These are phyloP conservation scores for Anisodus acutangulus DNA, from an alignment of 257 asterid species.

Conservation along the genomic window DNA sequence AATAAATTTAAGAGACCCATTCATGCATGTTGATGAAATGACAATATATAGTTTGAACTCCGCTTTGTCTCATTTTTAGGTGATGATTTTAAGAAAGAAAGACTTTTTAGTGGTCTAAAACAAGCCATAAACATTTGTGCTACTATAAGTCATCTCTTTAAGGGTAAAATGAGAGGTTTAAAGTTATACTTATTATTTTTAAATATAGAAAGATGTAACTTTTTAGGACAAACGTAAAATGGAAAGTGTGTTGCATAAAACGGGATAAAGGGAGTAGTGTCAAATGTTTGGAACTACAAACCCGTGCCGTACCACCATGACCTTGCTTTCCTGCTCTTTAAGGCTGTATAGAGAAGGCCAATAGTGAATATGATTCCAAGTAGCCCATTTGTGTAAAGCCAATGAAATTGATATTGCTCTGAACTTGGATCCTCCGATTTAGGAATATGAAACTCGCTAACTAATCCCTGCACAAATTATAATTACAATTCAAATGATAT, in stretches of 20 bases:
- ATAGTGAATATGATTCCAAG: slow-evolving; percentile 15
- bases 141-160: no score
- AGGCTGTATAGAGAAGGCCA: slow-evolving; percentile 30
- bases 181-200: no score
- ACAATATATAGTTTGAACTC: background rate
- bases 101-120: no score
- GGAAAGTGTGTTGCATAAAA: no score
- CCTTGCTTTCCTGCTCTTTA: slow-evolving; percentile 29
- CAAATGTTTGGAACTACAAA: background rate
- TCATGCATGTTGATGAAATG: no score
- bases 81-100: no score
- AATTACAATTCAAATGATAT: background rate
- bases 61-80: background rate
- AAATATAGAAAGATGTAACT: no score
- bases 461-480: slow-evolving; percentile 14
- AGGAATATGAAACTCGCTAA: slow-evolving; percentile 23
- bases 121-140: no score
- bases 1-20: background rate
- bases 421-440: background rate
- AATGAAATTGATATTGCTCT: background rate
- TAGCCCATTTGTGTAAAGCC: slow-evolving; percentile 28
- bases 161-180: no score
- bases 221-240: no score
- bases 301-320: slow-evolving; percentile 29
- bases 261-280: no score